Conservation (phyloP, 495 filamentous ascomycete genomes). For the Hypoxylon lienhwacheense region DNA sequence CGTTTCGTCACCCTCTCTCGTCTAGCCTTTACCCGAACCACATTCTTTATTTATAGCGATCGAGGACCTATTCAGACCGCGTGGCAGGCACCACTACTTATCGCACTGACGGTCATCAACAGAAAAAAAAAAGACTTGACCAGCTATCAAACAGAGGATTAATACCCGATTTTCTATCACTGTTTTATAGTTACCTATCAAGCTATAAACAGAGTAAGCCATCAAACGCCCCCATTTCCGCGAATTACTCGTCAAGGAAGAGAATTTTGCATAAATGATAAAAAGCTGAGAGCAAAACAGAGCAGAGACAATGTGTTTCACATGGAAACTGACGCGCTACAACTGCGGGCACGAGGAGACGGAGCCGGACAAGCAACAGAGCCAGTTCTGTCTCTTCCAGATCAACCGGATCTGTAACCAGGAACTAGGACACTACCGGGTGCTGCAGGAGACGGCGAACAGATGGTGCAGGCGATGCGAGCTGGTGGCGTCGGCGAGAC, state of each 20-base stretch:
- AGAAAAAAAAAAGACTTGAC: too few species aligned
- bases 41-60: background rate
- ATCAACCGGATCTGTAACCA: background rate
- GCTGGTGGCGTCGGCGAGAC: background rate
- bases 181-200: too few species aligned
- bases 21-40: conserved; percentile 4
- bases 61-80: conserved; percentile 6
- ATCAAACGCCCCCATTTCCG: too few species aligned
- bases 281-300: background rate
- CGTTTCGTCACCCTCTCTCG: background rate
- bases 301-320: conserved; percentile 12
- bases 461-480: conserved; percentile 8
- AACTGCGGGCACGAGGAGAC: conserved; percentile 15
- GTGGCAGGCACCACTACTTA: conserved; percentile 23
- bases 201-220: too few species aligned
- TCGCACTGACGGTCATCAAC: background rate
- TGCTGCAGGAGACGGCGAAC: background rate
- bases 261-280: background rate
- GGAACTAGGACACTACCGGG: conserved; percentile 17
- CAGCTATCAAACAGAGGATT: too few species aligned
- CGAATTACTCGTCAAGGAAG: background rate
- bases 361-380: background rate
- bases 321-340: background rate
- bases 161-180: too few species aligned
- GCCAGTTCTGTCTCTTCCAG: conserved; percentile 11